Evolutionary conservation across 2,329 filamentous ascomycete species (phyloP).

Genomic region (Diaporthe vexans): DNA sequence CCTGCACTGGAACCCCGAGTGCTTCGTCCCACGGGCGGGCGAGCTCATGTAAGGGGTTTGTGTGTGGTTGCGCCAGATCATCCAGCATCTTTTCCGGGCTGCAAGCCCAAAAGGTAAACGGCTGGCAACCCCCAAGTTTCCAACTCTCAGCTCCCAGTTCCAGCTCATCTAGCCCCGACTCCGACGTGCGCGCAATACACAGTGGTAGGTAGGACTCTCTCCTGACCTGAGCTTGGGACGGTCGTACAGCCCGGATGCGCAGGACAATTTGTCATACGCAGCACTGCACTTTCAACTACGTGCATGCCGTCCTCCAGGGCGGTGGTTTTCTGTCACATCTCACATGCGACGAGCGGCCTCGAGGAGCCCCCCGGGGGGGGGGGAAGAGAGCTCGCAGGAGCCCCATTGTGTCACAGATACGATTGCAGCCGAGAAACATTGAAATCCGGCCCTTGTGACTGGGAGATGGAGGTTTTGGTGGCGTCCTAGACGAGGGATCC

Average conservation of each 20-base stretch:
- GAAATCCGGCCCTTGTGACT: slow-evolving; percentile 19
- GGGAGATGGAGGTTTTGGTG: slow-evolving; percentile 22
- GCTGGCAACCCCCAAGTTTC: slow-evolving; percentile 13
- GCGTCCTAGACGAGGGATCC: slow-evolving; percentile 21
- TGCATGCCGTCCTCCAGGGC: slow-evolving; percentile 17
- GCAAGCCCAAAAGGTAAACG: not conserved
- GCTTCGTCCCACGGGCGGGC: slow-evolving; percentile 17
- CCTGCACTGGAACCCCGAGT: slow-evolving; percentile 33
- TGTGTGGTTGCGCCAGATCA: slow-evolving; percentile 18
- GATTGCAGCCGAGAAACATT: slow-evolving; percentile 36
- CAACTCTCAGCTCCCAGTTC: slow-evolving; percentile 13
- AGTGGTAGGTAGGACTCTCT: not conserved
- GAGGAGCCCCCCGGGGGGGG: slow-evolving; percentile 14
- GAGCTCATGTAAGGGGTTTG: slow-evolving; percentile 25
- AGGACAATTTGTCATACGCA: slow-evolving; percentile 27
- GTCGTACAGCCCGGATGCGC: slow-evolving; percentile 18
- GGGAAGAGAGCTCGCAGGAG: slow-evolving; percentile 16
- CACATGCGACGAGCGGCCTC: slow-evolving; percentile 29
- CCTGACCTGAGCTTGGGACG: not conserved
- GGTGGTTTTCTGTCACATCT: slow-evolving; percentile 29
- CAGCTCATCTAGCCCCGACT: slow-evolving; percentile 10
- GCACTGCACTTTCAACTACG: slow-evolving; percentile 13
- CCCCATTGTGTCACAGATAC: slow-evolving; percentile 34
- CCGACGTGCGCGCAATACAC: not conserved
- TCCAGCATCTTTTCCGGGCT: slow-evolving; percentile 12